A percentile compares a stretch with the other conserved stretches of the same genome.
These are phyloP conservation scores for Styphnolobium japonicum DNA, from an alignment of 306 rosid genomes.

Conservation along the genomic window DNA sequence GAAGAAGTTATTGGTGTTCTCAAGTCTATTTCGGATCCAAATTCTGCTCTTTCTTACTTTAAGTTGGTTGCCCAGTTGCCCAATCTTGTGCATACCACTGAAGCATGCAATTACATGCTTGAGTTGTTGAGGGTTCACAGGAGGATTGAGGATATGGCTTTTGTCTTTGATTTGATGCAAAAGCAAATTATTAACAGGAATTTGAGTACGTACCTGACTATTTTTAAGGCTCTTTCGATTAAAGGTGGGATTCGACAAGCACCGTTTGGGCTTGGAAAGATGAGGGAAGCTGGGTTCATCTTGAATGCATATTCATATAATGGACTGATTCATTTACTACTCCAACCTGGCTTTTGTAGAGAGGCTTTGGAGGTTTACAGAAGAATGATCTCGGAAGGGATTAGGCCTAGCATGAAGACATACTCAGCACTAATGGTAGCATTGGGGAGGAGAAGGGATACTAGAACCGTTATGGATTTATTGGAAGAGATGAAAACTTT, in stretches of 20 bases:
- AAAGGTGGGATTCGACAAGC: slow-evolving; percentile 84
- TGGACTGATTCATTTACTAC: slow-evolving; percentile 76
- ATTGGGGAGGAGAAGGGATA: slow-evolving; percentile 80
- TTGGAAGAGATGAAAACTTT: slow-evolving; percentile 76
- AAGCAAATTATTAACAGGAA: slow-evolving; percentile 61
- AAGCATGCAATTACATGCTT: slow-evolving; percentile 87
- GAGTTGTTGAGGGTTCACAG: slow-evolving; percentile 52
- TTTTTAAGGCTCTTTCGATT: slow-evolving; percentile 63
- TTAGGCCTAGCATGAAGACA: slow-evolving; percentile 87
- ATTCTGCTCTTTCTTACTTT: slow-evolving; percentile 61
- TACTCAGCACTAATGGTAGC: slow-evolving; percentile 95
- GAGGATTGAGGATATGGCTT: slow-evolving; percentile 71
- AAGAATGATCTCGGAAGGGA: slow-evolving; percentile 66
- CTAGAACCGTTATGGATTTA: slow-evolving; percentile 61
- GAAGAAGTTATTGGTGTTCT: slow-evolving; percentile 63
- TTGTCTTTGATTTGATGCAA: slow-evolving; percentile 82
- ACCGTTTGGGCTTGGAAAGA: slow-evolving; percentile 54
- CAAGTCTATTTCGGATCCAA: slow-evolving; percentile 62
- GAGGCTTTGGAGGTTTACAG: slow-evolving; percentile 81
- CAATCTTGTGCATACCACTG: slow-evolving; percentile 68
- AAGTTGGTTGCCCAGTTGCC: slow-evolving; percentile 59
- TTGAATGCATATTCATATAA: slow-evolving; percentile 91
- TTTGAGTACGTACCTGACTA: slow-evolving; percentile 59
- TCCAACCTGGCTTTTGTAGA: slow-evolving; percentile 62
- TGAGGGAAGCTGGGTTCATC: slow-evolving; percentile 65